phyloP scores from a whole-genome alignment of 2,329 filamentous ascomycete species.

The Pseudocercospora ulei region DNA sequence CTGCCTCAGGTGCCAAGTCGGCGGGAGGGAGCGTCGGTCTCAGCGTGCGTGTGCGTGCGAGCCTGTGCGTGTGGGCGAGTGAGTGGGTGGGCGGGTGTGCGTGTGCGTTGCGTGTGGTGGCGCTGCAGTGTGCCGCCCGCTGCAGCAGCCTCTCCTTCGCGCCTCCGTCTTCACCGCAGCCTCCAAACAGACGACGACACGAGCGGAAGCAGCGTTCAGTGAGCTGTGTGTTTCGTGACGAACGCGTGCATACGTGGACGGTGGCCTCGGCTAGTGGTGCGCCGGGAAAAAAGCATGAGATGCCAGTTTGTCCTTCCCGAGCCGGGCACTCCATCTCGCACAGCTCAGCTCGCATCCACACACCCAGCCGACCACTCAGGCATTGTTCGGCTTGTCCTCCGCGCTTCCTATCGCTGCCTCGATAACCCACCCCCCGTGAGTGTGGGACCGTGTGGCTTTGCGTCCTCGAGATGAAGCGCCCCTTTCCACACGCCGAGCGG shows the following conservation, averaged over 20 bases:
- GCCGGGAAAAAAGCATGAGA: neutral
- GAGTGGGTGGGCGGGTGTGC: too few species aligned
- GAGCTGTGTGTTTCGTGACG: constrained; percentile 1
- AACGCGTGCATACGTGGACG: constrained; percentile 7
- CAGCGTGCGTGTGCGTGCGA: too few species aligned
- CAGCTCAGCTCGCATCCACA: neutral
- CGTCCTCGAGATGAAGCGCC: constrained; percentile 6
- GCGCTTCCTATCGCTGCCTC: constrained; percentile 8
- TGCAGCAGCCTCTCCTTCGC: constrained; percentile 2
- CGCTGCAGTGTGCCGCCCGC: neutral
- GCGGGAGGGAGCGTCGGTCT: too few species aligned
- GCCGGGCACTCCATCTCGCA: constrained; percentile 1
- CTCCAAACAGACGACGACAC: neutral
- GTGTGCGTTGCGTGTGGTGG: too few species aligned
- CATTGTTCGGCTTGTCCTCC: constrained; percentile 2
- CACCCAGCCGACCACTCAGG: constrained; percentile 1
- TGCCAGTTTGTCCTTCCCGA: constrained; percentile 3
- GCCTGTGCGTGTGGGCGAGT: too few species aligned
- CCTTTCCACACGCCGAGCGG: constrained; percentile 1
- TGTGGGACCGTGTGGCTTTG: constrained; percentile 8
- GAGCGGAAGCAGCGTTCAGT: neutral
- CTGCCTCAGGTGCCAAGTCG: constrained; percentile 3
- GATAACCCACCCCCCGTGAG: constrained; percentile 3
- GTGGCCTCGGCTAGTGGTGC: constrained; percentile 4
- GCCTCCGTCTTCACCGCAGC: constrained; percentile 7